These are phyloP conservation scores for Orbilia javanica DNA, from an alignment of 2,329 filamentous ascomycete species.

Conservation along the genomic window DNA sequence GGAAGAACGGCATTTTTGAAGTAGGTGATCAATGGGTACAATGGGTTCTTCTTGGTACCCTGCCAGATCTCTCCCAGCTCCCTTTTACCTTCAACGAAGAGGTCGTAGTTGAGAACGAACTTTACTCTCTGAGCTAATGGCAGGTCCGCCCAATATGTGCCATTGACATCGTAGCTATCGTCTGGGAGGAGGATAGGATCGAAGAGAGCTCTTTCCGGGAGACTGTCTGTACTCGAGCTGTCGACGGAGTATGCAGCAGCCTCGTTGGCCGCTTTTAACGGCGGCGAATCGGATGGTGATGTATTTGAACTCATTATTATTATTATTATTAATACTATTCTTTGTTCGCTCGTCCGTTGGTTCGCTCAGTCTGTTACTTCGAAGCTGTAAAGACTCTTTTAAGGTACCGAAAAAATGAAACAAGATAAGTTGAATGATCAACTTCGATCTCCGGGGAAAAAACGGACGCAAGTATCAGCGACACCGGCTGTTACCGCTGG, in stretches of 20 bases:
- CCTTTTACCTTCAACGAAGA: slow-evolving; percentile 70
- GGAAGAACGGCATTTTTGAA: slow-evolving; percentile 91
- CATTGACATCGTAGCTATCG: slow-evolving; percentile 84
- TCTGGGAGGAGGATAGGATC: slow-evolving; percentile 85
- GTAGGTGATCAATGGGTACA: slow-evolving; percentile 87
- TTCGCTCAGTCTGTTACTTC: not conserved
- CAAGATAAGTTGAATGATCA: slow-evolving; percentile 17
- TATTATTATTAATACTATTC: too few relatives aligned
- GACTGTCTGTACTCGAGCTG: slow-evolving; percentile 60
- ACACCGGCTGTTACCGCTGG: not conserved
- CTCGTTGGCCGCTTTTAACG: slow-evolving; percentile 43
- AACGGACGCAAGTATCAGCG: not conserved
- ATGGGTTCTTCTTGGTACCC: slow-evolving; percentile 88
- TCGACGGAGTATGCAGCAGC: slow-evolving; percentile 40
- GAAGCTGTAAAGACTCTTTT: not conserved
- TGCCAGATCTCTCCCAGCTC: slow-evolving; percentile 77
- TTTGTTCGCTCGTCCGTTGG: too few relatives aligned
- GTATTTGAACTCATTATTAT: slow-evolving; percentile 14
- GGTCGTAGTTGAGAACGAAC: slow-evolving; percentile 82
- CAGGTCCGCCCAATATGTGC: slow-evolving; percentile 93
- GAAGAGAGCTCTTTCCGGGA: slow-evolving; percentile 74
- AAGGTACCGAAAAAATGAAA: not conserved
- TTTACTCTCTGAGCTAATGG: slow-evolving; percentile 76
- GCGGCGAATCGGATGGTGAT: slow-evolving; percentile 23
- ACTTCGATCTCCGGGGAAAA: slow-evolving; percentile 30